A percentile compares a stretch with the other conserved stretches of the same genome.
phyloP scores from a whole-genome alignment of 2,329 filamentous ascomycete species.

The Colletotrichum chrysophilum region DNA sequence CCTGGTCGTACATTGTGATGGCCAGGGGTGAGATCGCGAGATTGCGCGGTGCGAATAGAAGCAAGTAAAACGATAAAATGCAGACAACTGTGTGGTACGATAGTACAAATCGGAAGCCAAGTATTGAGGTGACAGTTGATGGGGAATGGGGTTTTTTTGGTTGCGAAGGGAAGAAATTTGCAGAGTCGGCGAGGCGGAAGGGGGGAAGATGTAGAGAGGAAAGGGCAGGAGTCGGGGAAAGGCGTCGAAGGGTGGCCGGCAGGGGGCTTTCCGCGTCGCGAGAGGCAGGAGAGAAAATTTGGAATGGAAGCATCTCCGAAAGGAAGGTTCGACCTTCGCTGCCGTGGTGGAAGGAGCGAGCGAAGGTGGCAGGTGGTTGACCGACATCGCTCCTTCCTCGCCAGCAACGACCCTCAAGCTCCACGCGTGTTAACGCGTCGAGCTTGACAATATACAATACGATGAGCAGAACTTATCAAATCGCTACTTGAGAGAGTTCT shows the following conservation, averaged over 20 bases:
- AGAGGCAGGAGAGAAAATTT: neutral
- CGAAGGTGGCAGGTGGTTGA: neutral
- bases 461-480: neutral
- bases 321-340: neutral
- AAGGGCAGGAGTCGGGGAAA: neutral
- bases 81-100: neutral
- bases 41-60: neutral
- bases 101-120: neutral
- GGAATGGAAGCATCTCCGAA: neutral
- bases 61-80: neutral
- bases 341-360: neutral
- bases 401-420: neutral
- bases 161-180: neutral
- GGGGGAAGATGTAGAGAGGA: neutral
- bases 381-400: neutral
- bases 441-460: accelerated
- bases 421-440: neutral
- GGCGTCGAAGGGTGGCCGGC: neutral
- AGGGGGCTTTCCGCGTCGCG: neutral
- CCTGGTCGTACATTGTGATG: neutral
- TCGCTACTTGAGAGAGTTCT: neutral
- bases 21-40: neutral
- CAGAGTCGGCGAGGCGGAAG: neutral
- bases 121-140: neutral
- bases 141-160: neutral